These are phyloP conservation scores for Bruguiera parviflora DNA, from an alignment of 345 rosid species.

Conservation along the genomic window DNA sequence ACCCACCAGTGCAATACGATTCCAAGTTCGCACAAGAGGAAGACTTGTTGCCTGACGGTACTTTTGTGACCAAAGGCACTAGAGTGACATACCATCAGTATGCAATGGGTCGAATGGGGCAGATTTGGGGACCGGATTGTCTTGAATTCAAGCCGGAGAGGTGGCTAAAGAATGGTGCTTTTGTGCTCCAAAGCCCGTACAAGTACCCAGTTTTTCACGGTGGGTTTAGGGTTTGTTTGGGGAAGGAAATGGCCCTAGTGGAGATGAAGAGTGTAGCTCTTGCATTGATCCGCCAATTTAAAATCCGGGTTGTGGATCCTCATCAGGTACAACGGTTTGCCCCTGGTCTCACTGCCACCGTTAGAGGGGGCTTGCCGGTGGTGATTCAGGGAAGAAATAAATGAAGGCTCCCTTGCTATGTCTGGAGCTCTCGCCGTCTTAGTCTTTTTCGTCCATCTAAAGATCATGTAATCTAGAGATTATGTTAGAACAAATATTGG, in stretches of 20 bases:
- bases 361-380: constrained; percentile 73
- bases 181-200: constrained; percentile 31
- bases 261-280: constrained; percentile 53
- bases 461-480: too few relatives aligned
- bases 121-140: constrained; percentile 52
- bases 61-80: constrained; percentile 42
- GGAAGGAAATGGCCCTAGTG: constrained; percentile 57
- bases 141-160: constrained; percentile 56
- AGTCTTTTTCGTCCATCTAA: too few relatives aligned
- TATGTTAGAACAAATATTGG: too few relatives aligned
- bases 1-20: constrained; percentile 65
- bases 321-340: constrained; percentile 37
- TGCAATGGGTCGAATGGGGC: constrained; percentile 66
- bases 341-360: constrained; percentile 76
- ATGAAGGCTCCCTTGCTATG: neutral
- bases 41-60: constrained; percentile 58
- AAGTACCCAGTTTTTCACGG: constrained; percentile 71
- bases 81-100: constrained; percentile 53
- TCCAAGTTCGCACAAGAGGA: constrained; percentile 48
- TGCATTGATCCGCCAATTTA: constrained; percentile 39
- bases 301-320: constrained; percentile 32
- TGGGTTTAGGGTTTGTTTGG: constrained; percentile 61
- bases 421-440: neutral
- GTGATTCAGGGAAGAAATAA: constrained; percentile 29
- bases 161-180: constrained; percentile 43